These are phyloP conservation scores for Cordyceps pruinosa DNA, from an alignment of 2,329 filamentous ascomycete genomes.

Conservation along the genomic window DNA sequence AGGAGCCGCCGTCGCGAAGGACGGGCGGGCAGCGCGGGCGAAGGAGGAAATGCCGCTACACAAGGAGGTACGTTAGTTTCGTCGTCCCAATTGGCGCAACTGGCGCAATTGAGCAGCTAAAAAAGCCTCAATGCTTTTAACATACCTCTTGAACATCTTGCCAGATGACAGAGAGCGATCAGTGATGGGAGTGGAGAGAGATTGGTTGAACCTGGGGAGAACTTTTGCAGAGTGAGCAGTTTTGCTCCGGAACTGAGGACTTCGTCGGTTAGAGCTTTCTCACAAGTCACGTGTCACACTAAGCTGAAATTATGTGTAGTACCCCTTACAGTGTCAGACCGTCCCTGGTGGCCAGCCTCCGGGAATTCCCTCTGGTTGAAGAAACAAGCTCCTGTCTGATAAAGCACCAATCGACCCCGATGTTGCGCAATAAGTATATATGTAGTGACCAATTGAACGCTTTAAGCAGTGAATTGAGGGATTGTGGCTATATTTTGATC, in stretches of 20 bases:
- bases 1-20: slow-evolving; percentile 49
- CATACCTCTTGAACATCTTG: slow-evolving; percentile 81
- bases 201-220: slow-evolving; percentile 43
- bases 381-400: not conserved
- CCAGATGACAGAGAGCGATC: slow-evolving; percentile 61
- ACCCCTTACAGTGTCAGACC: slow-evolving; percentile 12
- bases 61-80: slow-evolving; percentile 22
- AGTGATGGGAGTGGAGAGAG: slow-evolving; percentile 52
- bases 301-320: slow-evolving; percentile 10
- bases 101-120: slow-evolving; percentile 18
- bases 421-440: not conserved
- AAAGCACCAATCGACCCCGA: not conserved
- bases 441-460: not conserved
- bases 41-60: slow-evolving; percentile 59
- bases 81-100: slow-evolving; percentile 38
- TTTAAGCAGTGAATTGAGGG: not conserved
- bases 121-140: slow-evolving; percentile 28
- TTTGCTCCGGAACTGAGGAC: slow-evolving; percentile 38
- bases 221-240: slow-evolving; percentile 43
- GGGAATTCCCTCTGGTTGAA: slow-evolving; percentile 9
- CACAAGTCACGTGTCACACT: slow-evolving; percentile 30
- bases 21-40: slow-evolving; percentile 55
- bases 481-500: not conserved
- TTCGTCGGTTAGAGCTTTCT: slow-evolving; percentile 40
- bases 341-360: not conserved